Evolutionary conservation across 306 rosid species (phyloP).

Genomic region (Pachyrhizus erosus): DNA sequence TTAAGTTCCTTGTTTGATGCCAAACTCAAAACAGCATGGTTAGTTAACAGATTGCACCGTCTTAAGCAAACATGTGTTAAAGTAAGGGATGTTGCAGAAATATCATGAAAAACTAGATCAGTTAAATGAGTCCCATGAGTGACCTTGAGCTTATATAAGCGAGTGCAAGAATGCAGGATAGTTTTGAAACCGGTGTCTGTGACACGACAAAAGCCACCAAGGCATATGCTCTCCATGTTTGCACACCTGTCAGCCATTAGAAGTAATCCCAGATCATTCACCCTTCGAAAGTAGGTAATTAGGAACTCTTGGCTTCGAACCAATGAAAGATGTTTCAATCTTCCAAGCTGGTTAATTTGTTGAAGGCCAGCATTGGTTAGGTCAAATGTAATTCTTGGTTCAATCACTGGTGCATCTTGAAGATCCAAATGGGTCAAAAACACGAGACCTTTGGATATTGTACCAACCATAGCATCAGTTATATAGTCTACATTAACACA

Average conservation of each 20-base stretch:
- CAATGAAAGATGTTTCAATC: constrained; percentile 82
- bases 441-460: constrained; percentile 69
- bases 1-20: constrained; percentile 81
- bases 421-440: constrained; percentile 86
- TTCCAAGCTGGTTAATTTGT: constrained; percentile 82
- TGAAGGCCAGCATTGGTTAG: constrained; percentile 91
- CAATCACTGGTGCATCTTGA: constrained; percentile 86
- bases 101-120: constrained; percentile 89
- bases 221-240: constrained; percentile 84
- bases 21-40: constrained; percentile 69
- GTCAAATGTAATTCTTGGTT: constrained; percentile 78
- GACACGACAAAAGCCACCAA: constrained; percentile 97
- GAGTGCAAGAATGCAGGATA: constrained; percentile 84
- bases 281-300: constrained; percentile 75
- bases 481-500: constrained; percentile 88
- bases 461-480: constrained; percentile 84
- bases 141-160: constrained; percentile 80
- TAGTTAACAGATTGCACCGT: constrained; percentile 84
- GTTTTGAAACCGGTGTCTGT: constrained; percentile 97
- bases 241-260: constrained; percentile 89
- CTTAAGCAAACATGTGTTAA: constrained; percentile 83
- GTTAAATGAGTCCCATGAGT: constrained; percentile 91
- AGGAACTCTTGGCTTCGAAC: constrained; percentile 84
- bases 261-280: constrained; percentile 88
- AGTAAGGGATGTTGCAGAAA: constrained; percentile 89